Conservation (phyloP, 768 basidiomycete species). For the Boletus reticulatus region DNA sequence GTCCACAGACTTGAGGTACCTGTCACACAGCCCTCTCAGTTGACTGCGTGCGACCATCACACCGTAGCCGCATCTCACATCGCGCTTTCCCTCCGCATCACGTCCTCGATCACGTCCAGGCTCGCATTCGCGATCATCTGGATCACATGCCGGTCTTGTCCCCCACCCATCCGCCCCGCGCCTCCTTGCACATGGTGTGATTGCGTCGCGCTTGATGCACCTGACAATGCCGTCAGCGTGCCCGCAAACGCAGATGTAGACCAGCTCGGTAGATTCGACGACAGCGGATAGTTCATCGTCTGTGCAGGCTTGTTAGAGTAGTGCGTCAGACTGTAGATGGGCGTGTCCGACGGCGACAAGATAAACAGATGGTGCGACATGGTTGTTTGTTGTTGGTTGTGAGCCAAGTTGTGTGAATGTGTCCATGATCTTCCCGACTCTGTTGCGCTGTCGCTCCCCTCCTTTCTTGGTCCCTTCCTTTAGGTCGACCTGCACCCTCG, state of each 20-base stretch:
- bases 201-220: conserved; percentile 75
- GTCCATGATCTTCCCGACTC: not conserved
- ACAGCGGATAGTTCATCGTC: conserved; percentile 61
- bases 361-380: conserved; percentile 91
- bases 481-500: not conserved
- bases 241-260: conserved; percentile 91
- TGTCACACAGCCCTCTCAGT: conserved; percentile 34
- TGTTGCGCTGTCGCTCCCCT: conserved; percentile 11
- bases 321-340: conserved; percentile 80
- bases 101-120: conserved; percentile 92
- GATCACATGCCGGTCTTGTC: conserved; percentile 89
- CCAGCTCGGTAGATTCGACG: conserved; percentile 85
- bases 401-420: not conserved
- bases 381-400: conserved; percentile 14
- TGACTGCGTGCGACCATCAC: conserved; percentile 1
- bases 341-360: conserved; percentile 83
- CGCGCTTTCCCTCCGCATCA: conserved; percentile 75
- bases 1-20: conserved; percentile 95
- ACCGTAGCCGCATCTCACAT: conserved; percentile 55
- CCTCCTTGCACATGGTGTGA: conserved; percentile 59
- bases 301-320: conserved; percentile 72
- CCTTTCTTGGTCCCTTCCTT: not conserved
- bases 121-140: conserved; percentile 99
- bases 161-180: conserved; percentile 68
- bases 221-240: conserved; percentile 82